These are phyloP conservation scores for Populus ilicifolia DNA, from an alignment of 345 rosid species.

Conservation along the genomic window DNA sequence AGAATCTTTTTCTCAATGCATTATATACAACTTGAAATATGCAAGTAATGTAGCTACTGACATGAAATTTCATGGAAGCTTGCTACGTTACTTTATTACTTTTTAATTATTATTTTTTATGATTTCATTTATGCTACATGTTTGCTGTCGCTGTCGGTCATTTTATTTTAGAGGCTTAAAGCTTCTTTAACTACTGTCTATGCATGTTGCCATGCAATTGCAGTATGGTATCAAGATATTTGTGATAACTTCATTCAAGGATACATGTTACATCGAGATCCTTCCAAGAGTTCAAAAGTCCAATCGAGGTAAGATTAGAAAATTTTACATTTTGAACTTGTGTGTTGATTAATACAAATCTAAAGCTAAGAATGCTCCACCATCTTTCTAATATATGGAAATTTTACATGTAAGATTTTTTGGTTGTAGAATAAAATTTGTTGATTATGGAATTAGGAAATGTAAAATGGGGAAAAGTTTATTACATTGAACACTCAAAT, in stretches of 20 bases:
- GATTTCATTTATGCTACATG: background rate
- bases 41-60: background rate
- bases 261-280: conserved; percentile 88
- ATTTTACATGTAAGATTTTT: background rate
- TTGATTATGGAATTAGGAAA: too few relatives aligned
- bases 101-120: background rate
- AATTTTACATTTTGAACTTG: background rate
- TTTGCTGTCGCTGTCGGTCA: background rate
- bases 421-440: background rate
- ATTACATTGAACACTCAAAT: background rate
- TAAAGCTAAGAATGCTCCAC: background rate
- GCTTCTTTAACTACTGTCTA: conserved; percentile 1
- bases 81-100: background rate
- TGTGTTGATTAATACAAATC: background rate
- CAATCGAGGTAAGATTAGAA: conserved; percentile 51
- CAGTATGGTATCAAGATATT: conserved; percentile 90
- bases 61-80: background rate
- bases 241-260: conserved; percentile 85
- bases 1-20: background rate
- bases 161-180: background rate
- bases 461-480: background rate
- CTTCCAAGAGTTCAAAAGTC: conserved; percentile 62
- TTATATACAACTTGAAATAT: background rate
- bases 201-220: conserved; percentile 15
- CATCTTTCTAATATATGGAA: background rate